Base-by-base conservation (phyloP, 1,284 basidiomycete species). In the Tilletia horrida region DNA sequence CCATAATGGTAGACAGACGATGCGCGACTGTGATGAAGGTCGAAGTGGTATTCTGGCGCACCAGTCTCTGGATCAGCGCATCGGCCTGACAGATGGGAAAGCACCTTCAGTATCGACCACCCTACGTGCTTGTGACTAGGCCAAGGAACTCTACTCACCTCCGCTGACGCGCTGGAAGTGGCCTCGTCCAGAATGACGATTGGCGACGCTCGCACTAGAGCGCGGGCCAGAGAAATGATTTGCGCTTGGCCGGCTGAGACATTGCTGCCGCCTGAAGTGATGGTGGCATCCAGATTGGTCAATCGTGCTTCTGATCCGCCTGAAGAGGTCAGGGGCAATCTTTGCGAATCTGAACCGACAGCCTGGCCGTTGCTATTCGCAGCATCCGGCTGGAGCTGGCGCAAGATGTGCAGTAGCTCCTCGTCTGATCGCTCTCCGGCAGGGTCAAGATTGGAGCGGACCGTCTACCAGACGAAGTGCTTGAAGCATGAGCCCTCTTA, bases 391-490 rank as follows among this genome's bases (percentile, higher is more conserved):
- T 50, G 69, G 48, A 42, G 45, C 66, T 64, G 81, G 6, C 77
- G 73, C 52, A 91, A 83, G 16, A 88, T 88, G 67, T 88, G 87
- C 86, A 83, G 77, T 85, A 93, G 88, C 69, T 91, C 91, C 14
- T 85, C 85, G 72, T 97, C 93, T 0, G 87, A 87, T 75, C 93
- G 89, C 73, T 94, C 91, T 62, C 85, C 83, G 84, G 93, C 93
- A 0, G 91, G 93, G 83, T 96, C 93, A 2, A 95, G 82, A 73
- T 94, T 94, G 23, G 92, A 90, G 21, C 91, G 85, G 27, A 95
- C 84, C 0, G 90, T 93, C 0, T 59, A 27, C 7, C 2, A 14
- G 55, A 59, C n/a, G 1, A 59, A 29, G 14, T 31, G 31, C 35
- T n/a, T n/a, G n/a, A n/a, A n/a, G n/a, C n/a, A n/a, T n/a, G n/a